Percentiles rank a stretch among this genome's conserved stretches.
These are phyloP conservation scores for Phytophthora rubi DNA, from an alignment of 352 stramenopile genomes.

Conservation along the genomic window DNA sequence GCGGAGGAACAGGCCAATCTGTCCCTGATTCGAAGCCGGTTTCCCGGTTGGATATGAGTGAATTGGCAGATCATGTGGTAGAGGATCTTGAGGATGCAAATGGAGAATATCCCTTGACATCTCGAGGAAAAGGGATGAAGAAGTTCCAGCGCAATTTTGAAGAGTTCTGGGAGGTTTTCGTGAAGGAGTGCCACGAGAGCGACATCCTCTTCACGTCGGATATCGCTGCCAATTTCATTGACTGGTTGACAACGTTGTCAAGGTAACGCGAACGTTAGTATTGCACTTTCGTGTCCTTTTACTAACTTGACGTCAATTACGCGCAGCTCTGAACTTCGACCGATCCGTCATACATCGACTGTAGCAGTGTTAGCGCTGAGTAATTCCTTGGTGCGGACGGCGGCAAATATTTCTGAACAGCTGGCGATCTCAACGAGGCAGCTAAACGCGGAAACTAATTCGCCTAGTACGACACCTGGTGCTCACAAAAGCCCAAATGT, in stretches of 20 bases:
- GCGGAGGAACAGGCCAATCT: slow-evolving; percentile 57
- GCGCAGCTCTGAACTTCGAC: slow-evolving; percentile 78
- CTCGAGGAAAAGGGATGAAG: slow-evolving; percentile 59
- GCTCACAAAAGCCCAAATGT: slow-evolving; percentile 57
- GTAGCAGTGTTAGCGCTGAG: slow-evolving; percentile 73
- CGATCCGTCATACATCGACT: slow-evolving; percentile 81
- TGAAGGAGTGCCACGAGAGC: slow-evolving; percentile 82
- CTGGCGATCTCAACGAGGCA: slow-evolving; percentile 75
- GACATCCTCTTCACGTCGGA: slow-evolving; percentile 81
- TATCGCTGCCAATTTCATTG: slow-evolving; percentile 67
- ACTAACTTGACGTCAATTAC: slow-evolving; percentile 16
- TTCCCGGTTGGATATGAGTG: slow-evolving; percentile 75
- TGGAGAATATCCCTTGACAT: slow-evolving; percentile 73
- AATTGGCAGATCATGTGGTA: slow-evolving; percentile 70
- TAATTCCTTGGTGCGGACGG: slow-evolving; percentile 66
- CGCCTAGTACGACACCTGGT: slow-evolving; percentile 30
- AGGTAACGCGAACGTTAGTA: slow-evolving; percentile 40
- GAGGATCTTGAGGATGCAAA: slow-evolving; percentile 67
- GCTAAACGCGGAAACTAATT: slow-evolving; percentile 60
- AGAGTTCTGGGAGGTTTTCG: slow-evolving; percentile 80
- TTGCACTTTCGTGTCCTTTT: neutral
- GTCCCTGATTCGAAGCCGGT: slow-evolving; percentile 60
- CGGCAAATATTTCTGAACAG: slow-evolving; percentile 62
- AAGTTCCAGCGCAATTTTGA: slow-evolving; percentile 74
- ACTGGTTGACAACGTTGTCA: slow-evolving; percentile 85